Evolutionary conservation across 2,329 filamentous ascomycete species (phyloP), one percentile per base, ranked within the genome.

Genomic region (Colletotrichum sp.): DNA sequence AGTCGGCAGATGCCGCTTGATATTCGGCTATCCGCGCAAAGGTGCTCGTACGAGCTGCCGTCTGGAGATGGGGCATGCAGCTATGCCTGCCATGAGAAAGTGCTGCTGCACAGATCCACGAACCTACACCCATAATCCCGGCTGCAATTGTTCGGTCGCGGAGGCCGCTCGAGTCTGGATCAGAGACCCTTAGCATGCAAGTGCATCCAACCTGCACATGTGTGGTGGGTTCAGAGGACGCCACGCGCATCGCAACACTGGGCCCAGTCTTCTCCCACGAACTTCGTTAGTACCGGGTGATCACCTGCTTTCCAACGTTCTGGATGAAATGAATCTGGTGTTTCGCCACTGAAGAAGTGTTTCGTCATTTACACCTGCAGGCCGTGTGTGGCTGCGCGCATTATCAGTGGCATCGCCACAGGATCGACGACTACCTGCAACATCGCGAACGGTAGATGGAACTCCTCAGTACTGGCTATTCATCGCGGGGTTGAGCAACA

Each of bases 31-130:
- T n/a, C 15, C 26, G 28, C 2, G 24, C 18, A 16, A 63, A 6
- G 6, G 18, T 39, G 68, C 59, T 32, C 5, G 7, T 49, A 26
- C 36, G 63, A 68, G 73, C 73, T 68, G 39, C 39, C 73, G 30
- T 24, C 55, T 30, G 28, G 24, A 73, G 70, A 57, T 36, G 18
- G 32, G 59, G 15, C 26, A 30, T 26, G 18, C 28, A 26, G 28
- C 32, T 12, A 26, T 8, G 32, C 49, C 52, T 32, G 21, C n/a
- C 55, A 59, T 0, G 1, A 26, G 1, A 15, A 32, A 36, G 24
- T 12, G 10, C 13, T 70, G 28, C 15, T 21, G 34, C 36, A 55
- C 8, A n/a, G 16, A 3, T 55, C 28, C 13, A 21, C 44, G 24
- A 26, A 60, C 49, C 28, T 24, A 60, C 55, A 71, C 15, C n/a